Conservation (phyloP, 2,329 filamentous ascomycete genomes). For the Hymenoscyphus fructigenus region DNA sequence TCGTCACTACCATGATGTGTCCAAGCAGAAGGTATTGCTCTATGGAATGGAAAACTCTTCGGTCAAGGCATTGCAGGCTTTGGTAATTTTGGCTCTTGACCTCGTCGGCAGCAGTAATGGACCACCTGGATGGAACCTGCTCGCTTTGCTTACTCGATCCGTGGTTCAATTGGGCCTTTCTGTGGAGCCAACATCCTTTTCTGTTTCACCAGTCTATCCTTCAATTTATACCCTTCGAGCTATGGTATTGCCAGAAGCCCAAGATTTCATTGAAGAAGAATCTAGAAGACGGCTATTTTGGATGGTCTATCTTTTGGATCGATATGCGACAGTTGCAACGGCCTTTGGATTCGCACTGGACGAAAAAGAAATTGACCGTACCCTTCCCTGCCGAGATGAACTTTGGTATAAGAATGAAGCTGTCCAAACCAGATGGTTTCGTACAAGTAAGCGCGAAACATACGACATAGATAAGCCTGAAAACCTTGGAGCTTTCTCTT, state of each 20-base stretch:
- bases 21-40: slow-evolving; percentile 82
- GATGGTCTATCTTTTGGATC: slow-evolving; percentile 89
- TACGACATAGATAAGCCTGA: slow-evolving; percentile 69
- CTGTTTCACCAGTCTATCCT: slow-evolving; percentile 73
- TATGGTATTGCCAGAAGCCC: slow-evolving; percentile 79
- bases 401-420: slow-evolving; percentile 80
- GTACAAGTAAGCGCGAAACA: slow-evolving; percentile 52
- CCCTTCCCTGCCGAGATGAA: slow-evolving; percentile 82
- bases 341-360: slow-evolving; percentile 90
- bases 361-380: slow-evolving; percentile 86
- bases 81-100: slow-evolving; percentile 84
- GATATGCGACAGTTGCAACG: slow-evolving; percentile 87
- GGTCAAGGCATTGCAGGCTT: slow-evolving; percentile 80
- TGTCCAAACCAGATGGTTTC: slow-evolving; percentile 84
- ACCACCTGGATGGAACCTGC: slow-evolving; percentile 86
- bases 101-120: slow-evolving; percentile 85
- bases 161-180: slow-evolving; percentile 85
- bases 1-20: slow-evolving; percentile 72
- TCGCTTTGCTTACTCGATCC: slow-evolving; percentile 83
- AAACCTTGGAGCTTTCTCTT: slow-evolving; percentile 83
- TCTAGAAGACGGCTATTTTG: slow-evolving; percentile 82
- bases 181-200: slow-evolving; percentile 77
- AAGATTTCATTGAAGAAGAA: slow-evolving; percentile 87
- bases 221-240: slow-evolving; percentile 89
- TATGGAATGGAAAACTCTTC: slow-evolving; percentile 90